A percentile compares a stretch with the other conserved stretches of the same genome.
These are phyloP conservation scores for Tetrapisispora pingtungensis DNA, from an alignment of 805 yeast species.

Conservation along the genomic window DNA sequence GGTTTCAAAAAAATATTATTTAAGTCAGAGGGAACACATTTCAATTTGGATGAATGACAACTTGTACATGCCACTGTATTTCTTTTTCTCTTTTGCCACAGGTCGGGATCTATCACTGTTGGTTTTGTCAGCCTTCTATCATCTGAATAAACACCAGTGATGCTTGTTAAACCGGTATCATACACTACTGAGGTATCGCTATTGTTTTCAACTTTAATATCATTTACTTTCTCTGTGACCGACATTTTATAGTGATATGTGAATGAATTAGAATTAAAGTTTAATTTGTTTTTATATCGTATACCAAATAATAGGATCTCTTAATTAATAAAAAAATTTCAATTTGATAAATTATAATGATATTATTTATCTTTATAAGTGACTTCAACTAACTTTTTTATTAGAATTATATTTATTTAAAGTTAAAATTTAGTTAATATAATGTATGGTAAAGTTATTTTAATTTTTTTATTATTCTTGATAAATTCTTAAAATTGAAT, in stretches of 20 bases:
- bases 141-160: conserved; percentile 18
- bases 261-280: no score
- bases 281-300: no score
- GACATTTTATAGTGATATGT: neutral
- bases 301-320: no score
- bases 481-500: no score
- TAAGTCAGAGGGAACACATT: conserved; percentile 57
- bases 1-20: conserved; percentile 46
- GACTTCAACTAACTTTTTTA: no score
- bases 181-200: neutral
- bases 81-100: conserved; percentile 23
- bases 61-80: conserved; percentile 29
- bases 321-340: no score
- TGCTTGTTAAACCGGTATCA: conserved; percentile 3
- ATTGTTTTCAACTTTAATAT: neutral
- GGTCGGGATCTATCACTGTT: conserved; percentile 13
- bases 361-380: no score
- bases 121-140: conserved; percentile 19
- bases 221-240: neutral
- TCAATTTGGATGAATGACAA: conserved; percentile 76
- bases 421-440: no score
- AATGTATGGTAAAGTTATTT: no score
- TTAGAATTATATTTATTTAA: no score
- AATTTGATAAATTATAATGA: no score
- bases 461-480: no score